Percentiles rank a stretch among this genome's conserved stretches.
These are phyloP conservation scores for Artemisia annua DNA, from an alignment of 129 eudicot genomes.

Conservation along the genomic window DNA sequence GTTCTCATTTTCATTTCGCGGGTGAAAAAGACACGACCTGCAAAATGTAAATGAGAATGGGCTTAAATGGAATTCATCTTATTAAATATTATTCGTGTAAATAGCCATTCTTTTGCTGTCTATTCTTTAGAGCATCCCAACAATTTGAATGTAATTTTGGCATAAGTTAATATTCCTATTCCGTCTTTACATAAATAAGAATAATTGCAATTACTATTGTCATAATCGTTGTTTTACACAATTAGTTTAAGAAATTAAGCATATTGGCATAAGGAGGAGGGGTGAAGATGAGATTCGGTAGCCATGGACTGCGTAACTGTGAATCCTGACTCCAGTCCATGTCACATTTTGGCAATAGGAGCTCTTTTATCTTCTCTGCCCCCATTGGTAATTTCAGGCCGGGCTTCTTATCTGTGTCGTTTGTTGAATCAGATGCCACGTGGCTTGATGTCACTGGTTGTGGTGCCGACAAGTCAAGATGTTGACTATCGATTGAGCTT, in stretches of 20 bases:
- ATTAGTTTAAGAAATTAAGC: slow-evolving; percentile 39
- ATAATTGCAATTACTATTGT: background rate
- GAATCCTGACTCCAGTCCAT: slow-evolving; percentile 63
- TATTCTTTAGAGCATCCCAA: slow-evolving; percentile 24
- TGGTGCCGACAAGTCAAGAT: slow-evolving; percentile 20
- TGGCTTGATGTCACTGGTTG: slow-evolving; percentile 18
- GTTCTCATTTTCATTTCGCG: slow-evolving; percentile 18
- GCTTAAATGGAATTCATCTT: background rate
- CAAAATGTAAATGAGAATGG: slow-evolving; percentile 14
- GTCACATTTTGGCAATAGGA: slow-evolving; percentile 53
- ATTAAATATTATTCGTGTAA: slow-evolving; percentile 27
- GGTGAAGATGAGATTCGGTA: slow-evolving; percentile 47
- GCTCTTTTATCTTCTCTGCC: slow-evolving; percentile 39
- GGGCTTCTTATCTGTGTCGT: slow-evolving; percentile 5
- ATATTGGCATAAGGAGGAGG: slow-evolving; percentile 45
- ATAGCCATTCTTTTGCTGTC: slow-evolving; percentile 21
- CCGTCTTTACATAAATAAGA: background rate
- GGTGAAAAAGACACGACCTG: slow-evolving; percentile 9
- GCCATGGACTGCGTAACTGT: slow-evolving; percentile 71
- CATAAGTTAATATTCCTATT: slow-evolving; percentile 14
- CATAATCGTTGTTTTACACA: background rate
- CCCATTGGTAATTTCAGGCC: slow-evolving; percentile 42
- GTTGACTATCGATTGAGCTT: slow-evolving; percentile 30
- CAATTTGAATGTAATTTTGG: slow-evolving; percentile 17
- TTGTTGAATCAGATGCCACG: slow-evolving; percentile 18